Conservation (phyloP, 805 yeast species). For the Pichia thaimueangensis region DNA sequence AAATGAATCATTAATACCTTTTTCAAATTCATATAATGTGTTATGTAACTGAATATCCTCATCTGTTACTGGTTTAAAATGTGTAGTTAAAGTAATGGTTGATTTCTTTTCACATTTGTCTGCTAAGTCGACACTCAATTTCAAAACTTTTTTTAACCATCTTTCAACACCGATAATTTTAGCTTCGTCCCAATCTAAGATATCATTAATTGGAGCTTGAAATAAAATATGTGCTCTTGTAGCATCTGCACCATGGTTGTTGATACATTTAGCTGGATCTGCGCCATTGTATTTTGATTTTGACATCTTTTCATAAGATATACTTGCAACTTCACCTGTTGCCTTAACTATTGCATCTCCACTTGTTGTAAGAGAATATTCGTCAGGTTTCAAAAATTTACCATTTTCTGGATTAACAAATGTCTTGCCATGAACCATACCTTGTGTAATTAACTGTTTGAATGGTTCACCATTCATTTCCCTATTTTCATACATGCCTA, state of each 20-base stretch:
- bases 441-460: constrained; percentile 76
- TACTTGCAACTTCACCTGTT: constrained; percentile 44
- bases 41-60: constrained; percentile 55
- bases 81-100: constrained; percentile 15
- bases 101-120: constrained; percentile 2
- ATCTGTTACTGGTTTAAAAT: constrained; percentile 16
- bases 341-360: constrained; percentile 41
- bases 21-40: constrained; percentile 41
- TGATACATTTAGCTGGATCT: constrained; percentile 75
- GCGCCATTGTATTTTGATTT: constrained; percentile 94
- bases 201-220: constrained; percentile 82
- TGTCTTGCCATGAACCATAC: constrained; percentile 96
- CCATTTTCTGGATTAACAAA: constrained; percentile 66
- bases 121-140: constrained; percentile 26
- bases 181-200: constrained; percentile 82
- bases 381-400: constrained; percentile 72
- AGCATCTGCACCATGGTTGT: constrained; percentile 83
- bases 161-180: constrained; percentile 84
- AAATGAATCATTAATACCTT: constrained; percentile 53
- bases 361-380: constrained; percentile 40
- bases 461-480: constrained; percentile 71
- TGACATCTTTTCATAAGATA: constrained; percentile 88
- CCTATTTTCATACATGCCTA: constrained; percentile 60
- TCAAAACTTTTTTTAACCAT: constrained; percentile 62
- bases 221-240: constrained; percentile 89